A percentile compares a stretch with the other conserved stretches of the same genome.
Evolutionary conservation across 2,329 filamentous ascomycete genomes (phyloP).

Genomic region (Colletotrichum sidae): DNA sequence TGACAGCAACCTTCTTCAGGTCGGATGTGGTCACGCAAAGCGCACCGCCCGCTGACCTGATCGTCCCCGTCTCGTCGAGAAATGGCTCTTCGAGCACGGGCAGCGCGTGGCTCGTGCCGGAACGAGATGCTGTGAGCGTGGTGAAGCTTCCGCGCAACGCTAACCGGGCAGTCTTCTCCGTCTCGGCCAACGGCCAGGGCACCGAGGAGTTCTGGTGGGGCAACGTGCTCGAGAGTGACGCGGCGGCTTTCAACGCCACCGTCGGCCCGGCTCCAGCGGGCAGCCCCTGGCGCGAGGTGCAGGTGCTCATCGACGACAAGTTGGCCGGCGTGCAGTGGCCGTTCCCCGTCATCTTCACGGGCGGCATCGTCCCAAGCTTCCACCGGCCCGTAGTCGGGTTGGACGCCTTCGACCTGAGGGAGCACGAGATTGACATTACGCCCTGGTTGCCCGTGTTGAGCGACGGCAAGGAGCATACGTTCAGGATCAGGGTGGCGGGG

Average conservation of each 20-base stretch:
- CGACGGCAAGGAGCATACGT: conserved; percentile 73
- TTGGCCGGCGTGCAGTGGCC: conserved; percentile 84
- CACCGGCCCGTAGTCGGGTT: conserved; percentile 84
- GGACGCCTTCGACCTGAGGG: conserved; percentile 81
- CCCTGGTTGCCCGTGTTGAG: conserved; percentile 78
- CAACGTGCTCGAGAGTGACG: conserved; percentile 75
- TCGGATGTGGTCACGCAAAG: conserved; percentile 53
- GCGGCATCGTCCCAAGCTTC: conserved; percentile 80
- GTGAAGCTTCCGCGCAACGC: conserved; percentile 74
- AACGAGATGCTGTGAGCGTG: conserved; percentile 68
- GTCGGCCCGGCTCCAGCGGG: conserved; percentile 72
- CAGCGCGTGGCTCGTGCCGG: conserved; percentile 77
- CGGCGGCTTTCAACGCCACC: conserved; percentile 66
- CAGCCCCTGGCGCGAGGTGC: conserved; percentile 82
- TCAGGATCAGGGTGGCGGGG: conserved; percentile 75
- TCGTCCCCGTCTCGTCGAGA: conserved; percentile 74
- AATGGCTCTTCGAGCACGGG: conserved; percentile 60
- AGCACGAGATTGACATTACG: conserved; percentile 86
- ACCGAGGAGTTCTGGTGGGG: conserved; percentile 89
- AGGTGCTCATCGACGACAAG: conserved; percentile 78
- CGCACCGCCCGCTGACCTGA: conserved; percentile 67
- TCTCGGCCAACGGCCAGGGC: conserved; percentile 82
- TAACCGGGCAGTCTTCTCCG: conserved; percentile 77
- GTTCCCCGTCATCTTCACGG: conserved; percentile 85
- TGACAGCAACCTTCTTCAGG: conserved; percentile 79